A percentile compares a stretch with the other conserved stretches of the same genome.
phyloP scores from a whole-genome alignment of 2,329 filamentous ascomycete genomes.

The Intubia oerlemansii region DNA sequence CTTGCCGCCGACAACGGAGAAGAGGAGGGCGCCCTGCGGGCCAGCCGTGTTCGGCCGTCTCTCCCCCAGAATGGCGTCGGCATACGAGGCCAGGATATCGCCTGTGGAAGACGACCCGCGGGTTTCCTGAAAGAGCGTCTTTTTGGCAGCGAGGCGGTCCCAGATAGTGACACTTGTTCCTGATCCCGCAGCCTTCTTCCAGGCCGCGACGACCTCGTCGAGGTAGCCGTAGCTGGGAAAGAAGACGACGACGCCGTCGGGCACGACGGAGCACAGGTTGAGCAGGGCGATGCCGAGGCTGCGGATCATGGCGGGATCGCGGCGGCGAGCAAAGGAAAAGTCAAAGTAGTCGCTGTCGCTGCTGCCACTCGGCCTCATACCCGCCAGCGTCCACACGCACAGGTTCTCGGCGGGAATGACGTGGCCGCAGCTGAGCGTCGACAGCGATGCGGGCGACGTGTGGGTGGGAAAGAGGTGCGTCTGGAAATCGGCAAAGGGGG shows the following conservation, averaged over 20 bases:
- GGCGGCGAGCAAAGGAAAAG: slow-evolving; percentile 67
- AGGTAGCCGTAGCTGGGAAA: slow-evolving; percentile 92
- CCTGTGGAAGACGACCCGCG: slow-evolving; percentile 27
- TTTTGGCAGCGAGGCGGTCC: slow-evolving; percentile 34
- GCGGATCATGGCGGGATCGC: slow-evolving; percentile 43
- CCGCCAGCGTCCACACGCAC: slow-evolving; percentile 50
- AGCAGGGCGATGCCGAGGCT: slow-evolving; percentile 57
- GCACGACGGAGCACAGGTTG: slow-evolving; percentile 50
- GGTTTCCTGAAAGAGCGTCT: slow-evolving; percentile 38
- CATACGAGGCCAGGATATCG: slow-evolving; percentile 49
- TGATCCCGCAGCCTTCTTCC: slow-evolving; percentile 18
- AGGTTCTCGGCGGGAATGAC: slow-evolving; percentile 73
- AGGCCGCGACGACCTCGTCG: slow-evolving; percentile 44
- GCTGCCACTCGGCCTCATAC: slow-evolving; percentile 11
- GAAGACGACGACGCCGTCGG: slow-evolving; percentile 82
- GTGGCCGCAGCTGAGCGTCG: slow-evolving; percentile 79
- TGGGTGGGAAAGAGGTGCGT: slow-evolving; percentile 70
- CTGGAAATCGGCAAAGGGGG: slow-evolving; percentile 79
- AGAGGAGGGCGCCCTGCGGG: slow-evolving; percentile 36
- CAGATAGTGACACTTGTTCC: too few species aligned
- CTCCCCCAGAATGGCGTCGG: slow-evolving; percentile 42
- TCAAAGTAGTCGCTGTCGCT: slow-evolving; percentile 37
- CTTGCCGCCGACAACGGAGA: slow-evolving; percentile 84
- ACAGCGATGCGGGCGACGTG: slow-evolving; percentile 33
- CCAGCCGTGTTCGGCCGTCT: slow-evolving; percentile 14